A percentile compares a stretch with the other conserved stretches of the same genome.
Evolutionary conservation across 2,329 filamentous ascomycete species (phyloP).

Genomic region (Fulvia fulva): DNA sequence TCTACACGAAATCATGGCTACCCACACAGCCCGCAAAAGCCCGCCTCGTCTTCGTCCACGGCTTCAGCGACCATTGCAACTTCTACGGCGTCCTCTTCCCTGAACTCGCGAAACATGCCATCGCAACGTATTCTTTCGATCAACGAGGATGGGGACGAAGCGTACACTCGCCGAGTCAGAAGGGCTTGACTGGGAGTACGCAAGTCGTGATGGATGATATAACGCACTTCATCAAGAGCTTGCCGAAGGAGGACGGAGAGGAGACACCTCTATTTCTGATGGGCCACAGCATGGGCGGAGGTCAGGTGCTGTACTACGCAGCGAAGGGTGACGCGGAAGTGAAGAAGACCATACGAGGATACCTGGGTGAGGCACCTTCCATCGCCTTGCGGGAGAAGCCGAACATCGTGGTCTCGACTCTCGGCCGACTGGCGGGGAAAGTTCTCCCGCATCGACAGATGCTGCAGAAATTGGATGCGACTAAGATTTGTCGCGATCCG

Average conservation of each 20-base stretch:
- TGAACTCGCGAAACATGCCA: constrained; percentile 63
- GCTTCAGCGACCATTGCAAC: constrained; percentile 80
- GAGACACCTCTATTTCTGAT: constrained; percentile 69
- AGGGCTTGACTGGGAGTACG: constrained; percentile 69
- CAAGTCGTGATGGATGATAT: constrained; percentile 71
- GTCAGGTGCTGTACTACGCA: constrained; percentile 63
- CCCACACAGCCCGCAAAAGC: constrained; percentile 58
- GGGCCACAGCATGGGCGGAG: constrained; percentile 90
- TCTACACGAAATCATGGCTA: constrained; percentile 62
- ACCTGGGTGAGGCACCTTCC: constrained; percentile 74
- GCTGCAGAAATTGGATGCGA: constrained; percentile 60
- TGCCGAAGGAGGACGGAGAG: constrained; percentile 10
- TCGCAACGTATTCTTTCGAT: constrained; percentile 74
- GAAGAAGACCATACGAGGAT: constrained; percentile 62
- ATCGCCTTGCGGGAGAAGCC: constrained; percentile 69
- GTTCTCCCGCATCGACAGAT: constrained; percentile 66
- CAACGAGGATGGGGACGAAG: constrained; percentile 85
- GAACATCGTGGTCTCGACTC: constrained; percentile 56
- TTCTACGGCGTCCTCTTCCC: constrained; percentile 73
- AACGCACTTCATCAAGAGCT: constrained; percentile 60
- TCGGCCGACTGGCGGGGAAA: constrained; percentile 64
- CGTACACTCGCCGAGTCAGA: constrained; percentile 57
- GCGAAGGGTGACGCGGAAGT: constrained; percentile 48
- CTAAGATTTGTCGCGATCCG: constrained; percentile 64
- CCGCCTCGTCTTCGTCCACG: constrained; percentile 78